Base-by-base conservation (phyloP, 257 asterid species). In the Capsicum pubescens region DNA sequence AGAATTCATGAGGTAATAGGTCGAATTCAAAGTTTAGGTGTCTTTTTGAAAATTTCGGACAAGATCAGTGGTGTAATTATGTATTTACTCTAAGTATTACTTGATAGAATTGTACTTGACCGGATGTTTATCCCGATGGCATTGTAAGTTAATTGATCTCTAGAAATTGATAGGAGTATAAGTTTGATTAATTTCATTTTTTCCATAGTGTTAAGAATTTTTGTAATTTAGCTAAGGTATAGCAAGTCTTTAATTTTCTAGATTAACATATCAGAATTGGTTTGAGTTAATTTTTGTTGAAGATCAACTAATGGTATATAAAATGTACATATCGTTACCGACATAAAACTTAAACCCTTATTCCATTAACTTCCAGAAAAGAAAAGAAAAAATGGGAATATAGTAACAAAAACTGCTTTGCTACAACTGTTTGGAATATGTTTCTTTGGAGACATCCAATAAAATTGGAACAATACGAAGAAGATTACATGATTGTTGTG, bases 251-350 rank as follows among this genome's bases (percentile, higher is more conserved):
- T 59, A 6, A 17, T 59, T 6, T 17, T 17, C 17, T 16, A 16
- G 64, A 0, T 3, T 58, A 59, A 59, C 0, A 1, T 17, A 59
- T 17, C 11, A 17, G 4, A 32, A 11, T 59, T 17, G 66, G 2
- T n/a, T 59, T 16, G 32, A 59, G 26, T 59, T 16, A 59, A 2
- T 7, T 17, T 6, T 59, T 59, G 66, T 59, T 59, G 66, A 17
- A 56, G n/a, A 56, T 56, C 19, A 56, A 56, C n/a, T 8, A 10
- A 59, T 16, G 64, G 64, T 16, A 2, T 90, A 82, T 90, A 88
- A 52, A 88, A 74, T 39, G 16, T 17, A 59, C n/a, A 59, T 6
- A 59, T n/a, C 8, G 32, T 59, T 21, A 26, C 4, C 11, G 10
- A 0, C 63, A 58, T 17, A 16, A 5, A 58, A 58, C 9, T 16